phyloP scores from a whole-genome alignment of 164 flowering plant genomes.

The Vitis rupestris region DNA sequence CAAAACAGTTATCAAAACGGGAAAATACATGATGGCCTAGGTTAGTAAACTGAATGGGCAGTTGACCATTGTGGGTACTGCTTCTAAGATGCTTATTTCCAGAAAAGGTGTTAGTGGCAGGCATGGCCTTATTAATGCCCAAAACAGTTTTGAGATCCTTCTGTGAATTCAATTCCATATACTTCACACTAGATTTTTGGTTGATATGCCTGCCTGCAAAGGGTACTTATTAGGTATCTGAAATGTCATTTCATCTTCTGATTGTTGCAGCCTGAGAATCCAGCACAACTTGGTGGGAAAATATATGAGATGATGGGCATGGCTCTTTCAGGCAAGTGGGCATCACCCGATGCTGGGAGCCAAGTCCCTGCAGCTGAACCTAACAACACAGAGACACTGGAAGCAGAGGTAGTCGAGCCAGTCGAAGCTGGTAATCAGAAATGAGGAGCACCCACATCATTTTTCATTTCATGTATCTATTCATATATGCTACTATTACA shows the following conservation, averaged over 20 bases:
- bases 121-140: not conserved
- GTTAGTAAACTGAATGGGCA: too few species aligned
- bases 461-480: too few species aligned
- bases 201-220: not conserved
- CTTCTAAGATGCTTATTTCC: too few species aligned
- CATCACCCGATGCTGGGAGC: constrained; percentile 25
- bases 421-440: constrained; percentile 56
- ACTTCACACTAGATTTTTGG: not conserved
- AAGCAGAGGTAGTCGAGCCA: constrained; percentile 85
- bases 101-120: too few species aligned
- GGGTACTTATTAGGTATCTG: not conserved
- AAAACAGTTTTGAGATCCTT: not conserved
- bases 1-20: too few species aligned
- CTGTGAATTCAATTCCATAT: not conserved
- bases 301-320: constrained; percentile 93
- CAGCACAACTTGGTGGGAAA: constrained; percentile 93
- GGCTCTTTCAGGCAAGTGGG: constrained; percentile 81
- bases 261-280: constrained; percentile 85
- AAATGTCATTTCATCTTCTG: constrained; percentile 1
- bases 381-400: constrained; percentile 31
- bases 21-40: too few species aligned
- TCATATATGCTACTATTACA: too few species aligned
- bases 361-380: constrained; percentile 26
- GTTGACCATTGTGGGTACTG: too few species aligned
- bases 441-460: constrained; percentile 20